phyloP scores from a whole-genome alignment of 306 rosid species.

The Quercus mongolica region DNA sequence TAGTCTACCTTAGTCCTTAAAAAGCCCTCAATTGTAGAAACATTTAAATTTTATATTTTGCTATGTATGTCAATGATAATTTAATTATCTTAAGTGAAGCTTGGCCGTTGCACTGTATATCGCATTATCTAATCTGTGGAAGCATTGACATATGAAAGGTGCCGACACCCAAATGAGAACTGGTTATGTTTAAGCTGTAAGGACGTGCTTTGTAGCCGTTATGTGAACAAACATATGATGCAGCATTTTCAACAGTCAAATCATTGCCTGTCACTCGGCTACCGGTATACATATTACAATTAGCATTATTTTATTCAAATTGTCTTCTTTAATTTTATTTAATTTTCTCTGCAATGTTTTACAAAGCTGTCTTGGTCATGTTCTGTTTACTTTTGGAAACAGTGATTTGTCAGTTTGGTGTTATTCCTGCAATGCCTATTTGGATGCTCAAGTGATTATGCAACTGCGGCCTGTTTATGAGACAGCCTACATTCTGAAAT shows the following conservation, averaged over 20 bases:
- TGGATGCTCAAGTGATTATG: slow-evolving; percentile 68
- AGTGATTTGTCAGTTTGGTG: slow-evolving; percentile 93
- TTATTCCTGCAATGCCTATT: slow-evolving; percentile 79
- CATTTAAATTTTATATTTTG: too few species aligned
- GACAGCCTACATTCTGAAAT: slow-evolving; percentile 60
- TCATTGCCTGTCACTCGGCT: slow-evolving; percentile 71
- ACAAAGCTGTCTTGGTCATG: background rate
- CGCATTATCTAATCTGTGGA: background rate
- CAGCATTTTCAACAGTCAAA: slow-evolving; percentile 41
- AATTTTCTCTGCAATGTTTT: background rate
- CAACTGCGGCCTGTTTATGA: slow-evolving; percentile 62
- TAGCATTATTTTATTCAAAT: background rate
- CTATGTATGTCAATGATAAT: too few species aligned
- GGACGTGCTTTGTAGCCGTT: slow-evolving; percentile 80
- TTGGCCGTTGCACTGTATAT: background rate
- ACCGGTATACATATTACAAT: slow-evolving; percentile 40
- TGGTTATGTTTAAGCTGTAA: slow-evolving; percentile 85
- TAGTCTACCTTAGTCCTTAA: too few species aligned
- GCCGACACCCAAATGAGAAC: slow-evolving; percentile 73
- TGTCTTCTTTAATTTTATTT: background rate
- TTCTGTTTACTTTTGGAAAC: slow-evolving; percentile 6
- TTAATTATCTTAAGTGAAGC: too few species aligned
- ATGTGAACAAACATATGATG: slow-evolving; percentile 88
- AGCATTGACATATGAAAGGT: slow-evolving; percentile 29
- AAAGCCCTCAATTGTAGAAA: too few species aligned